These are phyloP conservation scores for Quercus lobata DNA, from an alignment of 331 rosid genomes.

Conservation along the genomic window DNA sequence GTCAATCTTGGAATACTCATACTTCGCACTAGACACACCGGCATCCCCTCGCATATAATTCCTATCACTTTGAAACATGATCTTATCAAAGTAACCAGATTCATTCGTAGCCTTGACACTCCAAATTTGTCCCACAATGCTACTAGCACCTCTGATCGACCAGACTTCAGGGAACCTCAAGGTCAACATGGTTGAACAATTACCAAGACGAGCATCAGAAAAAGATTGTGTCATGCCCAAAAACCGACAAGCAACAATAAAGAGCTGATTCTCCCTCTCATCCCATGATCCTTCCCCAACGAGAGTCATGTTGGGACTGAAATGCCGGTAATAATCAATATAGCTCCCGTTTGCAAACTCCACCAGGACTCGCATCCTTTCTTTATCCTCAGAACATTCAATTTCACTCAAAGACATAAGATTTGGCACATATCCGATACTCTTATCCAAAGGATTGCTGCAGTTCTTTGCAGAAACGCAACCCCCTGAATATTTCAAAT, in stretches of 20 bases:
- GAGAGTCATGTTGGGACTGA: constrained; percentile 36
- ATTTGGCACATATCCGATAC: constrained; percentile 22
- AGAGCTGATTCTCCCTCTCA: constrained; percentile 22
- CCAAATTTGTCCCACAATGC: constrained; percentile 55
- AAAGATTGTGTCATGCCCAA: constrained; percentile 1
- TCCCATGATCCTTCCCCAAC: constrained; percentile 74
- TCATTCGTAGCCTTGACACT: constrained; percentile 11
- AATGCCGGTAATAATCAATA: constrained; percentile 1
- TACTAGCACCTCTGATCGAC: constrained; percentile 48
- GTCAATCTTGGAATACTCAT: constrained; percentile 42
- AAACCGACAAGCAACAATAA: constrained; percentile 43
- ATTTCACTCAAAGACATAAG: constrained; percentile 23
- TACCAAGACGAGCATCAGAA: constrained; percentile 27
- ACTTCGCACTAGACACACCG: constrained; percentile 2
- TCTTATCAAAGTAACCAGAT: constrained; percentile 33
- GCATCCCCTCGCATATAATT: background rate
- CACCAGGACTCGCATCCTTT: constrained; percentile 33
- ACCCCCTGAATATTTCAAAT: constrained; percentile 36
- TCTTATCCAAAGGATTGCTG: constrained; percentile 34
- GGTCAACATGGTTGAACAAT: constrained; percentile 48
- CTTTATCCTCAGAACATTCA: constrained; percentile 23
- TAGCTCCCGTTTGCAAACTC: constrained; percentile 2
- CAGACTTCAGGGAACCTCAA: constrained; percentile 38
- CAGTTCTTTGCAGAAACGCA: constrained; percentile 43
- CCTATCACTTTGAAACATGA: constrained; percentile 22